A percentile compares a stretch with the other conserved stretches of the same genome.
These are phyloP conservation scores for Didymella keratinophila DNA, from an alignment of 2,329 filamentous ascomycete genomes.

Conservation along the genomic window DNA sequence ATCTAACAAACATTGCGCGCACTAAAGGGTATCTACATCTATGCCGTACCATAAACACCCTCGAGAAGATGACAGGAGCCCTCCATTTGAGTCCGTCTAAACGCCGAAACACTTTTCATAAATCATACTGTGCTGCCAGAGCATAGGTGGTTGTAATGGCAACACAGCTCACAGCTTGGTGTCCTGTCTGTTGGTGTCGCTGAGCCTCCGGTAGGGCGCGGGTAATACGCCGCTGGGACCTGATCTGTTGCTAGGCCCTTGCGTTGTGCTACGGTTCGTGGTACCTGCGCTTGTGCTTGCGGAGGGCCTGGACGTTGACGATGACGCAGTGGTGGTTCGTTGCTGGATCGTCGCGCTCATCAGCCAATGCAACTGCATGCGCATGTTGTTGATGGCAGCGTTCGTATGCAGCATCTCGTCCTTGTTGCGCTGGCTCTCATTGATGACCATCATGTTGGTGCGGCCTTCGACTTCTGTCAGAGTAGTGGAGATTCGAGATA, in stretches of 20 bases:
- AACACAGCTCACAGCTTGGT: conserved; percentile 41
- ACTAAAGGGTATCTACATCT: conserved; percentile 25
- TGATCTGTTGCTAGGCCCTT: conserved; percentile 32
- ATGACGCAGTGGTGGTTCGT: conserved; percentile 38
- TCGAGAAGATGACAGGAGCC: conserved; percentile 11
- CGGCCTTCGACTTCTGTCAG: conserved; percentile 67
- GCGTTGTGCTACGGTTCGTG: conserved; percentile 36
- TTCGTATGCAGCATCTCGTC: conserved; percentile 69
- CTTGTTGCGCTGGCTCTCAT: conserved; percentile 67
- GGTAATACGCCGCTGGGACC: conserved; percentile 38
- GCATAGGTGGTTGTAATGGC: not conserved
- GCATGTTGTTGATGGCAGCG: conserved; percentile 65
- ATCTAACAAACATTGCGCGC: not conserved
- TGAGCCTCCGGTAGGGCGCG: conserved; percentile 42
- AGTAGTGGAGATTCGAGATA: conserved; percentile 62
- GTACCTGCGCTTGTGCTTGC: conserved; percentile 33
- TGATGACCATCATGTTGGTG: conserved; percentile 68
- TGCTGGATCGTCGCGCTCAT: conserved; percentile 64
- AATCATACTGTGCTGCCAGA: conserved; percentile 21
- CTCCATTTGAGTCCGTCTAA: not conserved
- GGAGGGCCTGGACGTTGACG: conserved; percentile 35
- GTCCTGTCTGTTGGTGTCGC: conserved; percentile 48
- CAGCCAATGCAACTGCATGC: conserved; percentile 70
- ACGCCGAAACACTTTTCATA: conserved; percentile 32
- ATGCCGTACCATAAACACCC: conserved; percentile 22